Conservation (phyloP, 2,329 filamentous ascomycete genomes). For the Colletotrichum navitas region DNA sequence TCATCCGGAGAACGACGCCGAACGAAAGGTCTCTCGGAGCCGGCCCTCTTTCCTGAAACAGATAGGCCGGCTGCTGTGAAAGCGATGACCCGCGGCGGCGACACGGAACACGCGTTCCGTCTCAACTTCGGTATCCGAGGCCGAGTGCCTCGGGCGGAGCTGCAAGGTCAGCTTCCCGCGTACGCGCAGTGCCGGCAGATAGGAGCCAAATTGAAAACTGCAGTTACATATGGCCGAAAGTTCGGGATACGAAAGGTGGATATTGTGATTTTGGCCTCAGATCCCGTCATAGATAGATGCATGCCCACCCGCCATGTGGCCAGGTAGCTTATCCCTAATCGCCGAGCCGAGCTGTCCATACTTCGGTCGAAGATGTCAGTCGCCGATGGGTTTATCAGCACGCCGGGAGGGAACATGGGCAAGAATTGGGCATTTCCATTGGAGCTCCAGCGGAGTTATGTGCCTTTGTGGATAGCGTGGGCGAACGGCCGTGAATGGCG, state of each 20-base stretch:
- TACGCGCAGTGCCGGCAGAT: neutral
- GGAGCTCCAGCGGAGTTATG: neutral
- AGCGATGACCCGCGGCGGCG: neutral
- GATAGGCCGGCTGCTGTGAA: neutral
- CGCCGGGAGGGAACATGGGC: neutral
- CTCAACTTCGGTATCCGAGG: neutral
- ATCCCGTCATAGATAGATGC: neutral
- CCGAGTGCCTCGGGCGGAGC: neutral
- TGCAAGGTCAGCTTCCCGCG: neutral
- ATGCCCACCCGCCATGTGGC: neutral
- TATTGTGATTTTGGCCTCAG: neutral
- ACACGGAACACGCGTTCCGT: neutral
- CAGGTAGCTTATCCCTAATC: conserved; percentile 1
- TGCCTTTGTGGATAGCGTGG: neutral
- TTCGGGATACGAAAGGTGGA: neutral
- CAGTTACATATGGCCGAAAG: neutral
- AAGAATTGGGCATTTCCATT: neutral
- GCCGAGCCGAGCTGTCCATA: conserved; percentile 17
- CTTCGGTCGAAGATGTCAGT: neutral
- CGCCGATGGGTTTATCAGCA: neutral
- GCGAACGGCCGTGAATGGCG: conserved; percentile 2
- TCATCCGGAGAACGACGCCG: neutral
- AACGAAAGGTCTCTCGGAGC: neutral
- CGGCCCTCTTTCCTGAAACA: conserved; percentile 27
- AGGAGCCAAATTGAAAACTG: neutral